Evolutionary conservation across 2,329 filamentous ascomycete species (phyloP).

Genomic region (Mycosphaerella sp.): DNA sequence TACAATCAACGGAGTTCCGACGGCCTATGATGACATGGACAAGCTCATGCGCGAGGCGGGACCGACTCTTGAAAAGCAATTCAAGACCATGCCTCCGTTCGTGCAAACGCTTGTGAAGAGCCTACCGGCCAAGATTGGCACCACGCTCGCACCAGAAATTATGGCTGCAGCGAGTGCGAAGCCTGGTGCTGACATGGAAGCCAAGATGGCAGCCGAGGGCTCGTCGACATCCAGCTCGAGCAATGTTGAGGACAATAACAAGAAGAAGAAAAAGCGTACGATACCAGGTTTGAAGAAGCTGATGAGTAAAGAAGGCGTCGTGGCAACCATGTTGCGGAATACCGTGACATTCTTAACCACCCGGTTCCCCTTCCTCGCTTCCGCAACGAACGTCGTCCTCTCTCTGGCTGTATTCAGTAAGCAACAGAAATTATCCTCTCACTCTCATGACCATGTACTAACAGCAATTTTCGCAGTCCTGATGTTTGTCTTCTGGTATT

Average conservation of each 20-base stretch:
- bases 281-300: slow-evolving; percentile 71
- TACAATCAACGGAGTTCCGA: slow-evolving; percentile 84
- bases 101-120: slow-evolving; percentile 81
- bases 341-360: slow-evolving; percentile 84
- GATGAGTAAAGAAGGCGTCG: slow-evolving; percentile 77
- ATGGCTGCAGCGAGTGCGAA: slow-evolving; percentile 75
- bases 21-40: slow-evolving; percentile 85
- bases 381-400: slow-evolving; percentile 82
- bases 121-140: slow-evolving; percentile 74
- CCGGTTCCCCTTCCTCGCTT: slow-evolving; percentile 79
- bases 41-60: slow-evolving; percentile 58
- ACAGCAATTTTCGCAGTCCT: slow-evolving; percentile 52
- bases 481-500: slow-evolving; percentile 95
- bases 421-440: slow-evolving; percentile 34
- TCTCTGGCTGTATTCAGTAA: slow-evolving; percentile 80
- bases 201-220: slow-evolving; percentile 26
- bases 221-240: slow-evolving; percentile 36
- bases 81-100: slow-evolving; percentile 63
- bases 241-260: slow-evolving; percentile 16
- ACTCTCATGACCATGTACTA: slow-evolving; percentile 14
- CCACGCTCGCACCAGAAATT: slow-evolving; percentile 70
- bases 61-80: slow-evolving; percentile 57
- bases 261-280: slow-evolving; percentile 49
- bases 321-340: slow-evolving; percentile 77
- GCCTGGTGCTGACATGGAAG: slow-evolving; percentile 41